Evolutionary conservation across 192 early-diverging fungal genomes (phyloP), one percentile per base, ranked within the genome.

Genomic region (Coemansia sp.): DNA sequence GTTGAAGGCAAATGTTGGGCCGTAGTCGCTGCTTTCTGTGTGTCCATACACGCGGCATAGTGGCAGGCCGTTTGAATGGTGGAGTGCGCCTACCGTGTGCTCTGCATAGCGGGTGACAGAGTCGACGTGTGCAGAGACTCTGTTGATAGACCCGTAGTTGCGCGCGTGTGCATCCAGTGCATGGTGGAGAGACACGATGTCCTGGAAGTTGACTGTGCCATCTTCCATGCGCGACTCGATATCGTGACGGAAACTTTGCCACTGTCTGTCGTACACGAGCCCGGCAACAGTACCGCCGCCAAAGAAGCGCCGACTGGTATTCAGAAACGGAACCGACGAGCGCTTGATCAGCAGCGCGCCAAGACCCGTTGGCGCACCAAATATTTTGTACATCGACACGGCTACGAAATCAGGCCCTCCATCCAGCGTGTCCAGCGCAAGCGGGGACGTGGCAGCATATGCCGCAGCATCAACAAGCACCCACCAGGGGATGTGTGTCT

Each of bases 381-480:
- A 94, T 46, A 94, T 85, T 69, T 95, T 95, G 87, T 95, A 94
- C 75, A 95, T 92, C 7, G 91, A 93, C 41, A 94, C 41, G 8
- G 83, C 83, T 6, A 88, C 69, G 75, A 94, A 94, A 63, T 93
- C 91, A 2, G 88, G 86, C 19, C 81, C 80, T 3, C 71, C 54
- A 0, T 66, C 61, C 22, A 80, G 72, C n/a, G 69, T 61, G 21
- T 78, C 72, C 1, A 94, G 85, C 19, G 86, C 78, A 22, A 94
- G 76, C 8, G 78, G 79, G 15, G 86, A 72, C n/a, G 88, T 89
- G 42, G 91, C 83, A 13, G 80, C 80, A 64, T 85, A 91, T 0
- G 91, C 88, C 1, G 94, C 90, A 8, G 91, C 88, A 66, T 94
- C 93, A 15, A 95, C 72, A 41, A 95, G 79, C 9, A 88, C 74